Evolutionary conservation across 2,329 filamentous ascomycete species (phyloP).

Genomic region (Verticillium albo-atrum): DNA sequence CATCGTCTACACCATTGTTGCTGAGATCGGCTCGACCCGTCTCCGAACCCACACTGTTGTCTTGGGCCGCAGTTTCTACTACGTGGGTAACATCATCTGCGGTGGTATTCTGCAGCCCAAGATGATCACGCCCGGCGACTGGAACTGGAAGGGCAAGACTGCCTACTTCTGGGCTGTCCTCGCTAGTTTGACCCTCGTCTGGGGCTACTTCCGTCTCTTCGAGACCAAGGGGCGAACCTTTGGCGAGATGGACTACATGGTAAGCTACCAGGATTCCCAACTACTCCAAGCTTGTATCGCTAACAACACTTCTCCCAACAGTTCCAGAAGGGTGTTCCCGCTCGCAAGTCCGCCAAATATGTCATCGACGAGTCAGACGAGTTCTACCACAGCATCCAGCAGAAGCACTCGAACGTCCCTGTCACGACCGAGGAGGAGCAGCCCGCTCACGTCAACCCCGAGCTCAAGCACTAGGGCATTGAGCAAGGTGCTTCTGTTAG

Average conservation of each 20-base stretch:
- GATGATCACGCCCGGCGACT: conserved; percentile 31
- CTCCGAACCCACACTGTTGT: conserved; percentile 42
- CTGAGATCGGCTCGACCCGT: conserved; percentile 40
- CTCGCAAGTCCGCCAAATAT: conserved; percentile 32
- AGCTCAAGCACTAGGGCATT: not conserved
- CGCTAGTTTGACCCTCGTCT: conserved; percentile 30
- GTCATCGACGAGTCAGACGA: conserved; percentile 11
- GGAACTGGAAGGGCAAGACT: conserved; percentile 36
- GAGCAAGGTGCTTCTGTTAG: not conserved
- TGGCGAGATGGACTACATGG: conserved; percentile 39
- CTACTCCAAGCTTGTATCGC: not conserved
- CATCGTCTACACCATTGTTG: conserved; percentile 38
- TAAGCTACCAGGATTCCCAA: conserved; percentile 7
- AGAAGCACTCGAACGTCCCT: not conserved
- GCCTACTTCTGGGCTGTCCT: conserved; percentile 38
- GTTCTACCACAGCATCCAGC: not conserved
- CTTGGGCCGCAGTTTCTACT: conserved; percentile 35
- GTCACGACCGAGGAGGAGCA: not conserved
- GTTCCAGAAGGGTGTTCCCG: conserved; percentile 31
- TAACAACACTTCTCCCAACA: not conserved
- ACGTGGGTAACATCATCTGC: conserved; percentile 35
- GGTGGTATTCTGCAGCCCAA: conserved; percentile 32
- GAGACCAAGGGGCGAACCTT: conserved; percentile 41
- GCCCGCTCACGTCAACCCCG: not conserved
- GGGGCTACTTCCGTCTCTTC: conserved; percentile 38